These are phyloP conservation scores for Nakazawaea holstii DNA, from an alignment of 805 yeast genomes.

Conservation along the genomic window DNA sequence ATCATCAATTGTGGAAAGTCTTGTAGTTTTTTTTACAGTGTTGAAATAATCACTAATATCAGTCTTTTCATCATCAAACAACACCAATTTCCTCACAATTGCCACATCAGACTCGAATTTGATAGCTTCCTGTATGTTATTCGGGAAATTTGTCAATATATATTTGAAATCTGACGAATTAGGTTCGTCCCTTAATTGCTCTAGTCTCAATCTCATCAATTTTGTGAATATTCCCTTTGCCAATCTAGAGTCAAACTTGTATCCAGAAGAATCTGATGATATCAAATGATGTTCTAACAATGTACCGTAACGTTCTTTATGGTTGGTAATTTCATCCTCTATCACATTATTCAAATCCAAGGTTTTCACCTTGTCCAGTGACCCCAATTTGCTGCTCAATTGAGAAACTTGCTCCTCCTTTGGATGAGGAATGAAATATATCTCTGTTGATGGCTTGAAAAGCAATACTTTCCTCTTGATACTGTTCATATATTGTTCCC, in stretches of 20 bases:
- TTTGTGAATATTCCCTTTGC: slow-evolving; percentile 47
- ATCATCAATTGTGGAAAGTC: slow-evolving; percentile 2
- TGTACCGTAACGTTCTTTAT: slow-evolving; percentile 42
- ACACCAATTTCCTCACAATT: slow-evolving; percentile 34
- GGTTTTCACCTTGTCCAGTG: slow-evolving; percentile 24
- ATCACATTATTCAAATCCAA: slow-evolving; percentile 49
- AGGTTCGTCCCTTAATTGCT: slow-evolving; percentile 16
- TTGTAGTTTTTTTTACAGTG: slow-evolving; percentile 51
- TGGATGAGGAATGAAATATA: slow-evolving; percentile 25
- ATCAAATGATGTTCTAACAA: slow-evolving; percentile 34
- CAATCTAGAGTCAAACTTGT: slow-evolving; percentile 24
- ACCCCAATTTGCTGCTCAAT: slow-evolving; percentile 11
- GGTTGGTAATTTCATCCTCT: slow-evolving; percentile 36
- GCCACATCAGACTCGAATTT: slow-evolving; percentile 70
- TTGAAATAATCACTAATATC: slow-evolving; percentile 59
- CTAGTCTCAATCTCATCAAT: slow-evolving; percentile 36
- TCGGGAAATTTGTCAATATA: slow-evolving; percentile 55
- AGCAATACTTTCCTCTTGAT: slow-evolving; percentile 25
- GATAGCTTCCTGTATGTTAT: slow-evolving; percentile 57
- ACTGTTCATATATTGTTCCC: slow-evolving; percentile 31
- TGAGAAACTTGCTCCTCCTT: slow-evolving; percentile 12
- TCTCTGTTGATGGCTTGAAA: slow-evolving; percentile 15
- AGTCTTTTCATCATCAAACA: slow-evolving; percentile 24
- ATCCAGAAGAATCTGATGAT: slow-evolving; percentile 21
- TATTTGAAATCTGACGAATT: slow-evolving; percentile 36